A percentile compares a stretch with the other conserved stretches of the same genome.
Evolutionary conservation across 148 eudicot genomes (phyloP).

Genomic region (Rhododendron williamsianum): DNA sequence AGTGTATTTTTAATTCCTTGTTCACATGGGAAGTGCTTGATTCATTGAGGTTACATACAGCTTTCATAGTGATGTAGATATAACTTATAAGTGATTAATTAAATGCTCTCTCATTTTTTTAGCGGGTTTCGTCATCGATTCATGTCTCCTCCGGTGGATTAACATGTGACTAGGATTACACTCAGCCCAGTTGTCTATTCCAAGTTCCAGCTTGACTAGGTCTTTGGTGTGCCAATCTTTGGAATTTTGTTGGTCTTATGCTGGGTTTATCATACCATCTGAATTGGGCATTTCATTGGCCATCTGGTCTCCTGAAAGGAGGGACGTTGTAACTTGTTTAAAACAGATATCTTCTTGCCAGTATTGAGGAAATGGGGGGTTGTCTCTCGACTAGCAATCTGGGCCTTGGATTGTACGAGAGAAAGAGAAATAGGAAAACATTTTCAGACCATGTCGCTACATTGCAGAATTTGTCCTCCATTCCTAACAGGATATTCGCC

Average conservation of each 20-base stretch:
- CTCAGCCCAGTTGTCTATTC: conserved; percentile 11
- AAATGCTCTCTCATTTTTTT: conserved; percentile 24
- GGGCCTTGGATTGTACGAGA: conserved; percentile 42
- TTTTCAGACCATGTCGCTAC: conserved; percentile 55
- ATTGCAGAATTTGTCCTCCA: conserved; percentile 67
- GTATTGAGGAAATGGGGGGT: conserved; percentile 73
- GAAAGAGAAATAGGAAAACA: conserved; percentile 67
- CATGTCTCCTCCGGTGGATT: conserved; percentile 26
- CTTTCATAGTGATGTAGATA: conserved; percentile 13
- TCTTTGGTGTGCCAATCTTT: conserved; percentile 16
- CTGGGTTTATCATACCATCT: conserved; percentile 19
- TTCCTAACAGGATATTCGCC: conserved; percentile 65
- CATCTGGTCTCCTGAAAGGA: conserved; percentile 25
- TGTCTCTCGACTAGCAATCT: conserved; percentile 72
- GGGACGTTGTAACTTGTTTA: conserved; percentile 17
- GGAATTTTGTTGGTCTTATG: conserved; percentile 16
- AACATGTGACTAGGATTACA: conserved; percentile 49
- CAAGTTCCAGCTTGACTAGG: conserved; percentile 15
- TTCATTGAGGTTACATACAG: conserved; percentile 8
- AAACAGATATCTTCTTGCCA: conserved; percentile 32
- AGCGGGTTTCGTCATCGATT: conserved; percentile 32
- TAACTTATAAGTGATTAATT: conserved; percentile 21
- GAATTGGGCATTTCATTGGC: conserved; percentile 12
- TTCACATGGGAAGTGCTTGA: conserved; percentile 25
- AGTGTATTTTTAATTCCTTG: conserved; percentile 15